A percentile compares a stretch with the other conserved stretches of the same genome.
phyloP scores from a whole-genome alignment of 2,329 filamentous ascomycete genomes.

The Didymellaceae sp. region DNA sequence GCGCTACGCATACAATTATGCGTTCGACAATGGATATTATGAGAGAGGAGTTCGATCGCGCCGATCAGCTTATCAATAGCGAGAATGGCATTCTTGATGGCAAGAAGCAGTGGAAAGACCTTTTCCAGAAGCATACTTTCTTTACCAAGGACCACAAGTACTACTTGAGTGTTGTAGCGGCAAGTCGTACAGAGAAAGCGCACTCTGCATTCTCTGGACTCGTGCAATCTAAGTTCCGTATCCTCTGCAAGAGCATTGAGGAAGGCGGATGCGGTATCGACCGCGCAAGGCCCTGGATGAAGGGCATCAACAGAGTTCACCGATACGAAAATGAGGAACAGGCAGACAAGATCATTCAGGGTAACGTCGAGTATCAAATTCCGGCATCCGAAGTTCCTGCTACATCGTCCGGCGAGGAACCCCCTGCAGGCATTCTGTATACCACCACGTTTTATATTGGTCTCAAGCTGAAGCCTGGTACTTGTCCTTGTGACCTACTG shows the following conservation, averaged over 20 bases:
- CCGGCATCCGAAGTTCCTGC: conserved; percentile 55
- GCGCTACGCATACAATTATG: conserved; percentile 92
- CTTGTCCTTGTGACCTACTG: conserved; percentile 36
- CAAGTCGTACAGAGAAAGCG: conserved; percentile 81
- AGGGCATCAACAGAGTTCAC: conserved; percentile 86
- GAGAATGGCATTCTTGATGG: conserved; percentile 80
- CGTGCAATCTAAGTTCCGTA: conserved; percentile 90
- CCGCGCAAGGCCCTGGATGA: conserved; percentile 89
- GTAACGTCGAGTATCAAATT: conserved; percentile 67
- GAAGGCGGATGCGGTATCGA: conserved; percentile 75
- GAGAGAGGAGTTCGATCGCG: conserved; percentile 79
- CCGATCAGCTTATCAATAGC: conserved; percentile 75
- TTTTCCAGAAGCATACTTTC: conserved; percentile 90
- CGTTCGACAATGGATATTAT: conserved; percentile 85
- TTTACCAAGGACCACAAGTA: conserved; percentile 95
- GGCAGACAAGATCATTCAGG: conserved; percentile 66
- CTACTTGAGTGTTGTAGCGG: conserved; percentile 86
- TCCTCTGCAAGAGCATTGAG: conserved; percentile 84
- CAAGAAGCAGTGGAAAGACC: conserved; percentile 80
- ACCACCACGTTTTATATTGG: conserved; percentile 96
- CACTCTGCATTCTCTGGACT: conserved; percentile 89
- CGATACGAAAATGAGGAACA: conserved; percentile 68
- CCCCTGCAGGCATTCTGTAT: conserved; percentile 65
- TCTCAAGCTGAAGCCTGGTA: conserved; percentile 78
- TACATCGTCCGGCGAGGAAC: conserved; percentile 46